Conservation (phyloP, 108 stramenopile genomes). For the Epipyxis sp. region DNA sequence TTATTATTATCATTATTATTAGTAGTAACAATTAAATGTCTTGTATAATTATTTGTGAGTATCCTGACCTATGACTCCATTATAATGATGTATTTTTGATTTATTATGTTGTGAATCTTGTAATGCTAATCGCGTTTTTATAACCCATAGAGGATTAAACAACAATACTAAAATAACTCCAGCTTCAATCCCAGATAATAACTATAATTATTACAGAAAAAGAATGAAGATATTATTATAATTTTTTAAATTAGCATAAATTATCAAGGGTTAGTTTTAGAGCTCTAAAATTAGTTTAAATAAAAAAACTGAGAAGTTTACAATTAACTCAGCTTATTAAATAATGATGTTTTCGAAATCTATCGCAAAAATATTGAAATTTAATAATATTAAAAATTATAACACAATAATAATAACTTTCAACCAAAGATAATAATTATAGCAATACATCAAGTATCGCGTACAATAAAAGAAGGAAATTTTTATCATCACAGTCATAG, state of each 20-base stretch:
- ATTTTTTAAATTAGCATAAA: slow-evolving; percentile 37
- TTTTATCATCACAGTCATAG: no score
- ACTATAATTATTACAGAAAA: slow-evolving; percentile 60
- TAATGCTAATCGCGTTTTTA: slow-evolving; percentile 93
- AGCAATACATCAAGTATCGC: background rate
- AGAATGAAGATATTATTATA: slow-evolving; percentile 24
- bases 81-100: background rate
- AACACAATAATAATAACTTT: no score
- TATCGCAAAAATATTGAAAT: no score
- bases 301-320: no score
- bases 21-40: slow-evolving; percentile 32
- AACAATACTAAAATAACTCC: slow-evolving; percentile 84
- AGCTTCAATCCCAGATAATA: slow-evolving; percentile 40
- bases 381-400: no score
- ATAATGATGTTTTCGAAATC: no score
- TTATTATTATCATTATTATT: no score
- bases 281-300: background rate
- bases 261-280: no score
- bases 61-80: background rate
- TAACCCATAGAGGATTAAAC: slow-evolving; percentile 96
- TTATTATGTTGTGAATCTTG: slow-evolving; percentile 59
- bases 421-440: no score
- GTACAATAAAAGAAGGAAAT: background rate
- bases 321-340: no score
- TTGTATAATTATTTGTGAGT: background rate